Percentiles rank a stretch among this genome's conserved stretches.
Evolutionary conservation across 2,329 filamentous ascomycete species (phyloP).

Genomic region (Colletotrichum sp.): DNA sequence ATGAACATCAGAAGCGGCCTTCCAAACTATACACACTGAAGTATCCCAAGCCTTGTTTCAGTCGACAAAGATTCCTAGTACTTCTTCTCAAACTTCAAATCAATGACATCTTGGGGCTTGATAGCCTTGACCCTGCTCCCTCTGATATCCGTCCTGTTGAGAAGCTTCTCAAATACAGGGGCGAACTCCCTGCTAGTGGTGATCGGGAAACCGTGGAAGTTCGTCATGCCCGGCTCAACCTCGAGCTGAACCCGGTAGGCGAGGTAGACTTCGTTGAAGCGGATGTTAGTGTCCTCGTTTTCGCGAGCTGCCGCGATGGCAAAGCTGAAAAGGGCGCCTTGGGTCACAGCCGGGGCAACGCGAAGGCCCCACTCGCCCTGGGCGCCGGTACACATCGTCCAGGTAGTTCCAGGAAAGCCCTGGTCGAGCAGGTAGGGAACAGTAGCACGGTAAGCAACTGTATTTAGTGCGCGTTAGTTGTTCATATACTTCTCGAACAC

Average conservation of each 20-base stretch:
- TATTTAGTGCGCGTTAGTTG: accelerated
- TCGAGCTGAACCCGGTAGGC: conserved; percentile 32
- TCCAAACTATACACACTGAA: not conserved
- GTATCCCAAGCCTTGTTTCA: not conserved
- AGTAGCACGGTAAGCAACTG: conserved; percentile 35
- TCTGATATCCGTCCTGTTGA: conserved; percentile 5
- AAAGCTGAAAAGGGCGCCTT: conserved; percentile 42
- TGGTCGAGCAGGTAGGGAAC: conserved; percentile 36
- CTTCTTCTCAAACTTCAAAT: not conserved
- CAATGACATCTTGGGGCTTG: not conserved
- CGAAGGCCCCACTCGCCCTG: conserved; percentile 28
- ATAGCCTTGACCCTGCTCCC: not conserved
- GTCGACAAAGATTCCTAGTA: not conserved
- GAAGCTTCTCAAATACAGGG: not conserved
- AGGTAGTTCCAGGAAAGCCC: conserved; percentile 28
- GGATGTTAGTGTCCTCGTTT: conserved; percentile 34
- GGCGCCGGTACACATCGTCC: conserved; percentile 37
- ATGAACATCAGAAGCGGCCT: not conserved
- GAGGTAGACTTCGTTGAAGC: conserved; percentile 44
- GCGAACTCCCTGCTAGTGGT: not conserved
- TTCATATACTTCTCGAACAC: accelerated
- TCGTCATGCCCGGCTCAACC: not conserved
- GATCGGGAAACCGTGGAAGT: not conserved
- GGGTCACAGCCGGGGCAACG: conserved; percentile 31
- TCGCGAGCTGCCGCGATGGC: conserved; percentile 32